These are phyloP conservation scores for Pulchroboletus neoregius DNA, from an alignment of 1,284 basidiomycete species.

Conservation along the genomic window DNA sequence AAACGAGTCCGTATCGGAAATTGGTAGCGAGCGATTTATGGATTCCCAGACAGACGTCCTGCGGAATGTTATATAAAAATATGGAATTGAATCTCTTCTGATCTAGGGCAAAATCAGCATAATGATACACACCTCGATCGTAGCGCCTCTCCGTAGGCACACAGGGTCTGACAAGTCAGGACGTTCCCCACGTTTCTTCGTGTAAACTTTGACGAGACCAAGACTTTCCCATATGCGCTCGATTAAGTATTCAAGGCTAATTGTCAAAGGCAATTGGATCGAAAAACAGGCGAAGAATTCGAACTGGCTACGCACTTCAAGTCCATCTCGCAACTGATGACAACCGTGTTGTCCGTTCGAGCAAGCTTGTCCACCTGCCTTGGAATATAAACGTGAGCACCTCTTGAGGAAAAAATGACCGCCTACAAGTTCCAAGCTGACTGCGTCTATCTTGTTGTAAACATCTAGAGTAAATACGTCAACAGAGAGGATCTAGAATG, in stretches of 20 bases:
- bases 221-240: slow-evolving; percentile 90
- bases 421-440: slow-evolving; percentile 77
- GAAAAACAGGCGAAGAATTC: neutral
- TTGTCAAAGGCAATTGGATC: neutral
- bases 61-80: neutral
- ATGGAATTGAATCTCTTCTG: neutral
- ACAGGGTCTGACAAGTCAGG: slow-evolving; percentile 94
- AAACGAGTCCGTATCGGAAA: slow-evolving; percentile 90
- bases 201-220: slow-evolving; percentile 88
- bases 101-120: neutral
- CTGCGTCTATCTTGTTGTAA: slow-evolving; percentile 93
- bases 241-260: slow-evolving; percentile 81
- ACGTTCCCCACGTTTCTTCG: slow-evolving; percentile 92
- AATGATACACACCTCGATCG: slow-evolving; percentile 67
- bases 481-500: neutral
- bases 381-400: neutral
- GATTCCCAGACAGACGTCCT: slow-evolving; percentile 88
- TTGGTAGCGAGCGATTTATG: slow-evolving; percentile 87
- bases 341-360: slow-evolving; percentile 82
- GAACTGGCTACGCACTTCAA: slow-evolving; percentile 57
- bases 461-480: slow-evolving; percentile 51
- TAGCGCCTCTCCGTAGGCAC: slow-evolving; percentile 87
- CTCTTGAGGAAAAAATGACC: neutral
- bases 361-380: slow-evolving; percentile 75
- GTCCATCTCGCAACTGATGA: slow-evolving; percentile 92